A percentile compares a stretch with the other conserved stretches of the same genome.
These are phyloP conservation scores for Spongospora subterranea DNA, from an alignment of 208 protist genomes.

Conservation along the genomic window DNA sequence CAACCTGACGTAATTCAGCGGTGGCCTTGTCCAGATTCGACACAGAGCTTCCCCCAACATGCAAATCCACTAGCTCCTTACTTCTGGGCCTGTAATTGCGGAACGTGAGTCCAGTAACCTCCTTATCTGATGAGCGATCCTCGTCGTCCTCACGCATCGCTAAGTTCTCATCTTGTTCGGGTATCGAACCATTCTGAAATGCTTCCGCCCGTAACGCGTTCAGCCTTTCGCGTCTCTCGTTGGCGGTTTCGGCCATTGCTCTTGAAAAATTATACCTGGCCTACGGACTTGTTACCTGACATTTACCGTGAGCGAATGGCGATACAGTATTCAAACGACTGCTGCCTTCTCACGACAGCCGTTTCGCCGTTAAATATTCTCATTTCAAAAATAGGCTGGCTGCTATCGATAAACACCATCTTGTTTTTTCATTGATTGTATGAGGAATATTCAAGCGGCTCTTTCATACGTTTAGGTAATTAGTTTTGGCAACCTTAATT, in stretches of 20 bases:
- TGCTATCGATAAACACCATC: no score
- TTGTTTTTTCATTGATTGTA: no score
- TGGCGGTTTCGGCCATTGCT: not conserved
- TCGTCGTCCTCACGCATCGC: not conserved
- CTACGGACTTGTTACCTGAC: no score
- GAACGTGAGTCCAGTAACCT: conserved; percentile 49
- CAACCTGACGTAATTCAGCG: not conserved
- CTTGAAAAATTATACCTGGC: no score
- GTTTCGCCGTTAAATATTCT: no score
- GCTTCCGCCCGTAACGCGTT: conserved; percentile 19
- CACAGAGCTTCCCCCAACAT: conserved; percentile 12
- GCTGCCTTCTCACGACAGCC: no score
- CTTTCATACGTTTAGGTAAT: no score
- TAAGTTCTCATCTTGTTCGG: not conserved
- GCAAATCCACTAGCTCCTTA: not conserved
- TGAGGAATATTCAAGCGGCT: no score
- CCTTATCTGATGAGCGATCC: not conserved
- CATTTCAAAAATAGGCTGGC: no score
- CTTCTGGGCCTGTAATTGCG: conserved; percentile 51
- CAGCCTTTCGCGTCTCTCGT: not conserved
- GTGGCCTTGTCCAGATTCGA: not conserved
- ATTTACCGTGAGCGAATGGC: no score
- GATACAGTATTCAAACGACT: no score
- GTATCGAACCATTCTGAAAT: not conserved
- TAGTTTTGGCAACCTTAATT: no score